These are phyloP conservation scores for Globisporangium camurandrum DNA, from an alignment of 352 stramenopile genomes.

Conservation along the genomic window DNA sequence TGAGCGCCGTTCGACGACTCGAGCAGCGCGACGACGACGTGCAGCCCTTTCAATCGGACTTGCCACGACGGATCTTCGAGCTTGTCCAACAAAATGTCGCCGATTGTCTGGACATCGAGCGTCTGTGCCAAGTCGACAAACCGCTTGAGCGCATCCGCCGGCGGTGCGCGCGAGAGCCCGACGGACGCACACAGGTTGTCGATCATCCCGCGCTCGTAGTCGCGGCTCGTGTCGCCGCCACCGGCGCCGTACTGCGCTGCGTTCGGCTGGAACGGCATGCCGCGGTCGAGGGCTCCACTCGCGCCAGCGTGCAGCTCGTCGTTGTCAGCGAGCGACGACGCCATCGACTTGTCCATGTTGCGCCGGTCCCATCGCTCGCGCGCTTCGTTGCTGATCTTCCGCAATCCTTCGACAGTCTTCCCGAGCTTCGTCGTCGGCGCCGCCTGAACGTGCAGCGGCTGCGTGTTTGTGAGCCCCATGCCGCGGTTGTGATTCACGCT, in stretches of 20 bases:
- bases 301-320: conserved; percentile 66
- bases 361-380: conserved; percentile 80
- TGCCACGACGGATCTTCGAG: conserved; percentile 81
- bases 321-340: conserved; percentile 81
- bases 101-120: conserved; percentile 76
- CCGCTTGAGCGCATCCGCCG: conserved; percentile 66
- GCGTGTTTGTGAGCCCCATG: conserved; percentile 42
- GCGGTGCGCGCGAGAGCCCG: conserved; percentile 64
- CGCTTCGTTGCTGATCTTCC: conserved; percentile 72
- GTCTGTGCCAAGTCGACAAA: conserved; percentile 86
- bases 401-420: conserved; percentile 73
- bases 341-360: conserved; percentile 89
- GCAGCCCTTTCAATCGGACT: conserved; percentile 70
- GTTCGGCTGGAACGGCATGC: conserved; percentile 62
- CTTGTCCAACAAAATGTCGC: conserved; percentile 82
- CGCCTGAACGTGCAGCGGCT: conserved; percentile 26
- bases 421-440: conserved; percentile 47
- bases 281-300: conserved; percentile 62
- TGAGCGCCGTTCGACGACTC: conserved; percentile 48
- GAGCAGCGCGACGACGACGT: conserved; percentile 73
- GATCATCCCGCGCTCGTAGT: conserved; percentile 84
- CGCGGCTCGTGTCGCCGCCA: conserved; percentile 67
- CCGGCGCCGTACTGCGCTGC: conserved; percentile 48
- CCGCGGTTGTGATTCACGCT: conserved; percentile 43
- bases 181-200: conserved; percentile 74